Evolutionary conservation across 2,329 filamentous ascomycete species (phyloP), one percentile per base, ranked within the genome.

Genomic region (Cryphonectria parasitica): DNA sequence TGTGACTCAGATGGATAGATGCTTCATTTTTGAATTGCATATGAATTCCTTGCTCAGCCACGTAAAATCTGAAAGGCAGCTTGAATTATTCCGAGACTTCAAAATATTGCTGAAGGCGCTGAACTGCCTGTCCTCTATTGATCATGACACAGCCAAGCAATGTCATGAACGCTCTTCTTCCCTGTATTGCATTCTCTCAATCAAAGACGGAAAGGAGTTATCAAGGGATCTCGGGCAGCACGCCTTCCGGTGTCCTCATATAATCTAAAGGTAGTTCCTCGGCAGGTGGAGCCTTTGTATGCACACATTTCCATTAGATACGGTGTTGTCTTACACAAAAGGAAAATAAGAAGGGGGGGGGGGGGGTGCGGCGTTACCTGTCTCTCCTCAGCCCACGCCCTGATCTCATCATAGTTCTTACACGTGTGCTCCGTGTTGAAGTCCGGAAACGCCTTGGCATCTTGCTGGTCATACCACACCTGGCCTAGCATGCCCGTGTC

Each of bases 381-480:
- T 36, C 85, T 81, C 41, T 77, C 77, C 71, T 87, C 82, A 1
- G 88, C 88, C 87, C 87, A 91, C 10, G 68, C 60, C 3, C 75
- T 74, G 15, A 80, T 74, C 3, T 74, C 75, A 22, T 77, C 75
- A 72, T 75, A 80, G 65, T 79, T 77, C 62, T 78, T 77, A 77
- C 89, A 90, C 64, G 80, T 81, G 76, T 90, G 89, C 69, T 81
- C 80, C 0, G 88, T 90, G 74, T 89, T 88, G 78, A 90, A 90
- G 76, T 91, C 88, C 2, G 88, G 87, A 73, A 88, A 90, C 0
- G 87, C 82, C 60, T 80, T 78, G 0, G 84, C 82, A 11, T 81
- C 77, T 1, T 81, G 74, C 3, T 78, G 77, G 34, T 87, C 80
- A 45, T 84, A 84, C 88, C 88, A 91, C 7, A 90, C 83, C 74